These are phyloP conservation scores for Saccharomycopsis amapae DNA, from an alignment of 805 yeast species.

Conservation along the genomic window DNA sequence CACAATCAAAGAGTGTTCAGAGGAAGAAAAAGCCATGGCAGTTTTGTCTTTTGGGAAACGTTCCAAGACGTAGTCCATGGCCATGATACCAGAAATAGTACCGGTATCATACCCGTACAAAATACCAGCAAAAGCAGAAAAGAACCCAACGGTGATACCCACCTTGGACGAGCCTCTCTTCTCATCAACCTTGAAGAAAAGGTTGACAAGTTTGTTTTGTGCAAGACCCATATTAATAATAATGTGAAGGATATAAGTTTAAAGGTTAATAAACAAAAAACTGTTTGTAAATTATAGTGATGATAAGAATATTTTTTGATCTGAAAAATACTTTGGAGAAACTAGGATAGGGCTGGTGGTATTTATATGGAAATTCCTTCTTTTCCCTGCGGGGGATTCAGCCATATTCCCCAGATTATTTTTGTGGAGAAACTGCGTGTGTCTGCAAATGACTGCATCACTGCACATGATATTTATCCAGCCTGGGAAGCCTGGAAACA, in stretches of 20 bases:
- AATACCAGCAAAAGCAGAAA: conserved; percentile 63
- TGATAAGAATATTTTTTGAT: too few species aligned
- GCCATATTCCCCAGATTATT: too few species aligned
- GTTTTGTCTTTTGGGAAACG: conserved; percentile 35
- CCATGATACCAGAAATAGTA: conserved; percentile 57
- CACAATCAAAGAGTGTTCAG: conserved; percentile 54
- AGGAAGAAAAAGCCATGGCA: conserved; percentile 33
- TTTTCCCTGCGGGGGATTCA: too few species aligned
- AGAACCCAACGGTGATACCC: conserved; percentile 48
- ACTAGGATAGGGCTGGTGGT: too few species aligned
- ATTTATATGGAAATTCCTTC: too few species aligned
- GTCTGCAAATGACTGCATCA: too few species aligned
- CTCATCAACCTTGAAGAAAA: conserved; percentile 20
- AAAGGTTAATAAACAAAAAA: too few species aligned
- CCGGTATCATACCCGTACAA: conserved; percentile 67
- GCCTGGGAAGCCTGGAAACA: too few species aligned
- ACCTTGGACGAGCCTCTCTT: conserved; percentile 26
- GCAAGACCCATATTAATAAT: conserved; percentile 7
- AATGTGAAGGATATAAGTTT: neutral
- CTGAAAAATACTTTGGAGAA: too few species aligned
- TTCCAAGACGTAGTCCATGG: conserved; percentile 46
- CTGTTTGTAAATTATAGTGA: too few species aligned
- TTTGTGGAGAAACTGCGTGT: too few species aligned
- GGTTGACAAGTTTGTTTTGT: conserved; percentile 7
- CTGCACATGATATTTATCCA: too few species aligned